phyloP scores from a whole-genome alignment of 2,329 filamentous ascomycete genomes.

The Aspergillus calidoustus region DNA sequence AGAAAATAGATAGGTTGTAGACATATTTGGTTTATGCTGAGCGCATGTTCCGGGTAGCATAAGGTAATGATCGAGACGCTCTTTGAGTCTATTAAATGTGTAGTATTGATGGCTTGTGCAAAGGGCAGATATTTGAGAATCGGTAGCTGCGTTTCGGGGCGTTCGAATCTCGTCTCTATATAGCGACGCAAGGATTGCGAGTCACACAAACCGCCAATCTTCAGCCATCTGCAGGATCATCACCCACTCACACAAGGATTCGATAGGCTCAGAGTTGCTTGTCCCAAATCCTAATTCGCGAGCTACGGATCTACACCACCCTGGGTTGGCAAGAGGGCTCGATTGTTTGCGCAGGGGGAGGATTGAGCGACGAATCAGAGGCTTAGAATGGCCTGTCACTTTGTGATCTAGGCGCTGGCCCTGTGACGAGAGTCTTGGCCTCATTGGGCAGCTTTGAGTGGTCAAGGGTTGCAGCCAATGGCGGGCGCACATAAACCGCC shows the following conservation, averaged over 20 bases:
- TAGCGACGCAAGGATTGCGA: background rate
- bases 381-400: slow-evolving; percentile 8
- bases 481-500: background rate
- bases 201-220: slow-evolving; percentile 13
- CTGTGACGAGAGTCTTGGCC: slow-evolving; percentile 24
- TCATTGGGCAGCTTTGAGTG: background rate
- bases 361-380: slow-evolving; percentile 19
- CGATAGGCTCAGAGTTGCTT: slow-evolving; percentile 14
- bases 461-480: slow-evolving; percentile 17
- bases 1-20: slow-evolving; percentile 2
- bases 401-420: slow-evolving; percentile 22
- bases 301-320: background rate
- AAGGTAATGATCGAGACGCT: background rate
- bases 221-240: slow-evolving; percentile 14
- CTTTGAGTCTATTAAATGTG: background rate
- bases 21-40: slow-evolving; percentile 9
- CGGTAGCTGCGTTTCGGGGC: background rate
- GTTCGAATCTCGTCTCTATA: slow-evolving; percentile 4
- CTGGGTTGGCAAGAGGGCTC: slow-evolving; percentile 15
- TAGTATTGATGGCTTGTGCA: background rate
- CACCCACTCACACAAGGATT: background rate
- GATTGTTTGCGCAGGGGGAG: slow-evolving; percentile 15
- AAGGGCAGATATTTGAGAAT: background rate
- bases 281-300: slow-evolving; percentile 10
- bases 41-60: background rate